These are phyloP conservation scores for Allium fistulosum DNA, from an alignment of 106 monocot species.

Conservation along the genomic window DNA sequence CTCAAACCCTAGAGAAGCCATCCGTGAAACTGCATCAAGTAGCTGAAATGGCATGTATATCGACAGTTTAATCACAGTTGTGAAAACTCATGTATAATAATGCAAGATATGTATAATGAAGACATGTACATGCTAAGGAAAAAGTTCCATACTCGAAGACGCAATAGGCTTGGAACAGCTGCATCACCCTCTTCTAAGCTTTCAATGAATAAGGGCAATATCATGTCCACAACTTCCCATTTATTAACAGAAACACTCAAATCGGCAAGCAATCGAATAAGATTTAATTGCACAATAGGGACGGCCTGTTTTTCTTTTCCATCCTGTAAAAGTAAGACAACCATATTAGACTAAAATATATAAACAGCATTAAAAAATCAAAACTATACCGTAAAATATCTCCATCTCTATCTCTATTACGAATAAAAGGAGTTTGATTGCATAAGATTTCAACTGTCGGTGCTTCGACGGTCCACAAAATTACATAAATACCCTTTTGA, in stretches of 20 bases:
- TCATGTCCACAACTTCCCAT: slow-evolving; percentile 97
- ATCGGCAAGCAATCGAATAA: slow-evolving; percentile 78
- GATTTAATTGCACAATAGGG: slow-evolving; percentile 66
- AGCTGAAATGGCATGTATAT: slow-evolving; percentile 37
- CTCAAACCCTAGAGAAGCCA: slow-evolving; percentile 95
- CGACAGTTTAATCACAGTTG: not conserved
- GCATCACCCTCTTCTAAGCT: slow-evolving; percentile 99
- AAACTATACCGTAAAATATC: not conserved
- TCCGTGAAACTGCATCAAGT: slow-evolving; percentile 90
- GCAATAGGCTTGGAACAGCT: slow-evolving; percentile 66
- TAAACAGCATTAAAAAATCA: not conserved
- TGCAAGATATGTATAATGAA: slow-evolving; percentile 2
- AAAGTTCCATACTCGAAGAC: slow-evolving; percentile 79
- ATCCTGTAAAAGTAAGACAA: slow-evolving; percentile 50
- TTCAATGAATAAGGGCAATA: slow-evolving; percentile 97
- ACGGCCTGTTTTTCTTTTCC: slow-evolving; percentile 63
- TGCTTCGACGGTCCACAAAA: too few species aligned
- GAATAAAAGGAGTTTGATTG: too few species aligned
- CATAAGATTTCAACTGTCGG: too few species aligned
- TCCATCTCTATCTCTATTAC: too few species aligned
- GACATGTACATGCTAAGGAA: slow-evolving; percentile 28
- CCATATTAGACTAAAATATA: slow-evolving; percentile 6
- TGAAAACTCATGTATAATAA: not conserved
- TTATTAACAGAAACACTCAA: slow-evolving; percentile 82
- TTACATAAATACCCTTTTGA: too few species aligned